Evolutionary conservation across 179 eudicot genomes (phyloP), one percentile per base, ranked within the genome.

Genomic region (Heliamphora pulchella): DNA sequence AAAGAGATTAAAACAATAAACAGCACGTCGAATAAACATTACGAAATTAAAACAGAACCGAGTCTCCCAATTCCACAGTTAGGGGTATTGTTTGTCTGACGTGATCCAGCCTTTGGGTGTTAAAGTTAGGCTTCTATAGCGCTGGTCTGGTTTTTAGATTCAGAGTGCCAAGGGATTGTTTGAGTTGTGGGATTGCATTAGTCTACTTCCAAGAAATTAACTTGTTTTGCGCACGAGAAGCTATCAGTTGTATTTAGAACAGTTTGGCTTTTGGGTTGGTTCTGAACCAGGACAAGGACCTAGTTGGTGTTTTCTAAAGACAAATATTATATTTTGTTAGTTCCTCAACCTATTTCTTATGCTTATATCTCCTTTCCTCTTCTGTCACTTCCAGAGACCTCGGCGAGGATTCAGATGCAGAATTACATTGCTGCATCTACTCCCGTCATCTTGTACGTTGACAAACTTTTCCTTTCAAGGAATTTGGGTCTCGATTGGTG

Each of bases 401-500:
- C 97, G 10, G 97, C 98, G 6, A 86, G 80, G 84, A 79, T 71
- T 66, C 86, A 90, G 80, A 94, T 94, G 98, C 90, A 93, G 81
- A 84, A 43, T 76, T 94, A 87, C 72, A 78, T 93, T 17, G 72
- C 87, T 9, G 84, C 94, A 17, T 91, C 91, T 10, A 77, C 82
- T 8, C 85, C 89, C n/a, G 89, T 94, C 76, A 90, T 94, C 79
- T 78, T 77, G 81, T 88, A 89, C 79, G 78, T 93, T 18, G 92
- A 94, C 82, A 80, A 88, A 74, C 89, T 94, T 72, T 94, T 86
- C 86, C 81, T 82, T 59, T 82, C 92, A 0, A 91, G 86, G 81
- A 90, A 86, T 50, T 77, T 94, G 78, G 98, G 98, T 11, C 80
- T 90, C 66, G 96, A 94, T 78, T 94, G 98, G 98, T 94, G 89